Conservation (phyloP, 257 asterid genomes). For the Petunia axillaris region DNA sequence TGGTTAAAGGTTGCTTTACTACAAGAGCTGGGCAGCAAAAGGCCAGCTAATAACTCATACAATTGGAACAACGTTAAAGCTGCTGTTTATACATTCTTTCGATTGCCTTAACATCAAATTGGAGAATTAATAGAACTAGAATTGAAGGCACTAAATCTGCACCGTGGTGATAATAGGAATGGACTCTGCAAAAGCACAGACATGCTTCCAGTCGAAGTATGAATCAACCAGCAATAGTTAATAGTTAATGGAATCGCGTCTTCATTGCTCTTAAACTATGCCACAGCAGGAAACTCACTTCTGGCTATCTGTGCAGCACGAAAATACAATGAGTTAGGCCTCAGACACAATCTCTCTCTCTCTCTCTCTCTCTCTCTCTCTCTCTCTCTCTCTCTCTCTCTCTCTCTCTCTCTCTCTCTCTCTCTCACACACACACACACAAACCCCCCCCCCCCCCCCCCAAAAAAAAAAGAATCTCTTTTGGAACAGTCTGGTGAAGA, state of each 20-base stretch:
- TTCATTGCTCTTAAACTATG: background rate
- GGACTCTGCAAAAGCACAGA: background rate
- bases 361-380: too few relatives aligned
- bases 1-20: background rate
- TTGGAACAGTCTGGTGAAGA: background rate
- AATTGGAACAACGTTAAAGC: too few relatives aligned
- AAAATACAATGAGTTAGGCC: background rate
- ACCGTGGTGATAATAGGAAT: background rate
- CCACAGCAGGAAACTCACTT: background rate
- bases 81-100: background rate
- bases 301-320: conserved; percentile 15
- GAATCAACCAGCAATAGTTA: conserved; percentile 10
- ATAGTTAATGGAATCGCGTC: background rate
- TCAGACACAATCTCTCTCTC: too few relatives aligned
- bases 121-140: background rate
- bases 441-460: background rate
- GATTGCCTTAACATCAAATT: background rate
- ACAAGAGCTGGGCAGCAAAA: background rate
- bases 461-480: too few relatives aligned
- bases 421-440: background rate
- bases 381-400: too few relatives aligned
- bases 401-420: too few relatives aligned
- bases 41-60: background rate
- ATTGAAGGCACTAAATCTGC: conserved; percentile 9
- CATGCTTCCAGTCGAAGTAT: background rate